Conservation (phyloP, 306 rosid genomes). For the Quercus rubra region DNA sequence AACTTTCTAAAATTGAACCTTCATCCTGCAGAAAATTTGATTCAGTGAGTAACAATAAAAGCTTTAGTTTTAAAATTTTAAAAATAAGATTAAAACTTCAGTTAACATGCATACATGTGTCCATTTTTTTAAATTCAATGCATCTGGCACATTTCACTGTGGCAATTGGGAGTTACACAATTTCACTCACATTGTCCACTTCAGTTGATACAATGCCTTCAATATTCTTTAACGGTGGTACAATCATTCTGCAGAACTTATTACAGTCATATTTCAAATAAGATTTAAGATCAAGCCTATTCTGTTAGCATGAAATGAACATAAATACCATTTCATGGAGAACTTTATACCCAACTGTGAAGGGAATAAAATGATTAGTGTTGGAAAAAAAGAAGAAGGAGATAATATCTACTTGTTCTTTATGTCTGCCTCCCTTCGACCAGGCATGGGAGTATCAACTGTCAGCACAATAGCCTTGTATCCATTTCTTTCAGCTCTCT, state of each 20-base stretch:
- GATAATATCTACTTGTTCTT: constrained; percentile 38
- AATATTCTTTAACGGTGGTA: constrained; percentile 43
- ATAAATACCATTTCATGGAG: no score
- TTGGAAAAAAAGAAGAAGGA: neutral
- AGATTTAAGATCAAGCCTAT: neutral
- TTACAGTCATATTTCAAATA: constrained; percentile 3
- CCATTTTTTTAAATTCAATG: no score
- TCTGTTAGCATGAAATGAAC: neutral
- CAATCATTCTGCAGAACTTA: constrained; percentile 41
- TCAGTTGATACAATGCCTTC: constrained; percentile 46
- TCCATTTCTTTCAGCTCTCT: constrained; percentile 58
- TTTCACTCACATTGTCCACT: constrained; percentile 37
- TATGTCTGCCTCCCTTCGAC: constrained; percentile 70
- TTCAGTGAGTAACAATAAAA: neutral
- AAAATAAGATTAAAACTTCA: neutral
- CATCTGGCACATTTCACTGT: neutral
- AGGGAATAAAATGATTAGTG: neutral
- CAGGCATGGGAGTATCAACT: constrained; percentile 48
- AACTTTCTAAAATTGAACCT: constrained; percentile 25
- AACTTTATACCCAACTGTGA: neutral
- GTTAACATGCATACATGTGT: no score
- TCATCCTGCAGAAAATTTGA: constrained; percentile 25
- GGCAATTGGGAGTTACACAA: neutral
- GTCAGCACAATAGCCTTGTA: constrained; percentile 62
- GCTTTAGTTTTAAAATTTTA: neutral